Percentiles rank a stretch among this genome's conserved stretches.
Evolutionary conservation across 768 basidiomycete genomes (phyloP).

Genomic region (Boletus rubropictus): DNA sequence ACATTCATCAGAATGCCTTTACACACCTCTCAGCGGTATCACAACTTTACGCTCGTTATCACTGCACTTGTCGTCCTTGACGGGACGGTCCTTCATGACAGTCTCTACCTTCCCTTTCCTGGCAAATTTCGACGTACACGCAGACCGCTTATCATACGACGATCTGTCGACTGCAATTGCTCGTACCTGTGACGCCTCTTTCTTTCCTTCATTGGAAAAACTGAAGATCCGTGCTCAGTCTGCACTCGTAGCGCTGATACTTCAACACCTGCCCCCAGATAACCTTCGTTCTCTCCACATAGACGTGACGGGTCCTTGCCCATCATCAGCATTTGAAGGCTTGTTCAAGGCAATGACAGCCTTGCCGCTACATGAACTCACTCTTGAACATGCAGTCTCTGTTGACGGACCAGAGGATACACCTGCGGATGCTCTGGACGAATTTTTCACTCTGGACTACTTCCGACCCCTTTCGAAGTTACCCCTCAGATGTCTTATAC

Average conservation of each 20-base stretch:
- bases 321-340: constrained; percentile 30
- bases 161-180: constrained; percentile 9
- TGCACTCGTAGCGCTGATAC: constrained; percentile 30
- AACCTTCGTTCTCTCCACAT: constrained; percentile 35
- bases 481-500: constrained; percentile 31
- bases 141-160: constrained; percentile 32
- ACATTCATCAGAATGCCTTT: constrained; percentile 23
- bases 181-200: neutral
- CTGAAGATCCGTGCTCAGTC: constrained; percentile 38
- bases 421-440: constrained; percentile 13
- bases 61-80: constrained; percentile 38
- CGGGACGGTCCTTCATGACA: constrained; percentile 32
- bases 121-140: constrained; percentile 41
- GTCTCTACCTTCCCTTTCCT: constrained; percentile 36
- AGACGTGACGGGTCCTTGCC: constrained; percentile 31
- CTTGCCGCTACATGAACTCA: constrained; percentile 33
- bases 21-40: constrained; percentile 31
- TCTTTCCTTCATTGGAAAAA: constrained; percentile 35
- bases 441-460: constrained; percentile 25
- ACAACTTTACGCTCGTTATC: constrained; percentile 33
- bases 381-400: constrained; percentile 35
- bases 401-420: constrained; percentile 31
- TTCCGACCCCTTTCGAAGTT: constrained; percentile 34
- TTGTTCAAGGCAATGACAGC: constrained; percentile 32
- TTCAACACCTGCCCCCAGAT: constrained; percentile 30